A percentile compares a stretch with the other conserved stretches of the same genome.
Conservation (phyloP, 345 rosid genomes). For the Aquilaria malaccensis region DNA sequence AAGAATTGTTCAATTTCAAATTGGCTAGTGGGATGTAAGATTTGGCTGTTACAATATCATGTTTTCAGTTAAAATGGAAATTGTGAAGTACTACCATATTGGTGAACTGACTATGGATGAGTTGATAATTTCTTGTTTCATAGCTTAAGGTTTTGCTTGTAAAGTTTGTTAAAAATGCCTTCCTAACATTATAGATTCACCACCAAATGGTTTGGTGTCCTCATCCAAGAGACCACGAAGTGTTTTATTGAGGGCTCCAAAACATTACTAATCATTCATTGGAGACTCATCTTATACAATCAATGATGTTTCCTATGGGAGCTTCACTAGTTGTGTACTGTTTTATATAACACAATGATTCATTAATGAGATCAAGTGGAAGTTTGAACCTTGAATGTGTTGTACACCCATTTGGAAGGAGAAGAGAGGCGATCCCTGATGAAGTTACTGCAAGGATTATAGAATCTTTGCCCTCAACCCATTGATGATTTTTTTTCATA, state of each 20-base stretch:
- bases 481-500: neutral
- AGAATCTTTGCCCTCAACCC: neutral
- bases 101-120: neutral
- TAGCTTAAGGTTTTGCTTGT: neutral
- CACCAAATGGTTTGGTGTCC: neutral
- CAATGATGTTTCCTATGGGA: neutral
- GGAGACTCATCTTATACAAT: neutral
- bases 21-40: neutral
- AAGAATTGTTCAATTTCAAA: neutral
- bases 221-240: neutral
- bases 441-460: neutral
- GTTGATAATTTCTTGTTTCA: neutral
- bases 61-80: neutral
- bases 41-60: neutral
- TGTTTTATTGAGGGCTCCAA: neutral
- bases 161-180: neutral
- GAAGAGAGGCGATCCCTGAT: neutral
- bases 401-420: neutral
- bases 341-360: neutral
- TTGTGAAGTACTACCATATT: neutral
- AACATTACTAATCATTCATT: neutral
- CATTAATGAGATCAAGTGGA: neutral
- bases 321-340: neutral
- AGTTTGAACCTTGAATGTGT: slow-evolving; percentile 5
- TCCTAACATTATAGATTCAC: neutral